Percentiles rank a stretch among this genome's conserved stretches.
phyloP scores from a whole-genome alignment of 2,329 filamentous ascomycete species.

The Botrytis pseudocinerea region DNA sequence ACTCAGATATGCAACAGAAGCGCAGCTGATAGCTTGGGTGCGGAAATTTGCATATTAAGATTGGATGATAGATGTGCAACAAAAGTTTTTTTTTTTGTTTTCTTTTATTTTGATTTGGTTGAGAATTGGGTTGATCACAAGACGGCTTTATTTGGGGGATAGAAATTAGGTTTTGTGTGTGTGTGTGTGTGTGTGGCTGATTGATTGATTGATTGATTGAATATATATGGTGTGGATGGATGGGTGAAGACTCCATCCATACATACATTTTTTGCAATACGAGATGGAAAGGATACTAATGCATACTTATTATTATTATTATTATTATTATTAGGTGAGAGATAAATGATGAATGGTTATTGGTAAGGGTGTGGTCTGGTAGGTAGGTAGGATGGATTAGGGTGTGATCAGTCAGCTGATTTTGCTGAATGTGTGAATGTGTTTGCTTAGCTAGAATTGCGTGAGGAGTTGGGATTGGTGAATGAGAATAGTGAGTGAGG shows the following conservation, averaged over 20 bases:
- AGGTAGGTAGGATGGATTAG: neutral
- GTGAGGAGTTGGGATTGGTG: neutral
- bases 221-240: too few species aligned
- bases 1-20: neutral
- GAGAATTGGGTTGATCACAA: neutral
- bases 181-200: neutral
- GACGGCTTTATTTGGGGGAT: neutral
- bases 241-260: neutral
- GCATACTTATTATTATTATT: too few species aligned
- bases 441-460: neutral
- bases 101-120: too few species aligned
- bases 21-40: neutral
- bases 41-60: neutral
- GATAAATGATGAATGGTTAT: neutral
- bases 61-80: conserved; percentile 2
- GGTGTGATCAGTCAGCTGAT: neutral
- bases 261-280: neutral
- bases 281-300: neutral
- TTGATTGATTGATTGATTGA: neutral
- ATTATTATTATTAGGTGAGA: too few species aligned
- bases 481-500: too few species aligned
- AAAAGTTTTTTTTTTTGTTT: neutral
- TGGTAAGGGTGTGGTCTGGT: neutral
- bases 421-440: neutral
- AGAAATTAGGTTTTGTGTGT: neutral